Base-by-base conservation (phyloP, 2,329 filamentous ascomycete species). In the Apiospora pterosperma region DNA sequence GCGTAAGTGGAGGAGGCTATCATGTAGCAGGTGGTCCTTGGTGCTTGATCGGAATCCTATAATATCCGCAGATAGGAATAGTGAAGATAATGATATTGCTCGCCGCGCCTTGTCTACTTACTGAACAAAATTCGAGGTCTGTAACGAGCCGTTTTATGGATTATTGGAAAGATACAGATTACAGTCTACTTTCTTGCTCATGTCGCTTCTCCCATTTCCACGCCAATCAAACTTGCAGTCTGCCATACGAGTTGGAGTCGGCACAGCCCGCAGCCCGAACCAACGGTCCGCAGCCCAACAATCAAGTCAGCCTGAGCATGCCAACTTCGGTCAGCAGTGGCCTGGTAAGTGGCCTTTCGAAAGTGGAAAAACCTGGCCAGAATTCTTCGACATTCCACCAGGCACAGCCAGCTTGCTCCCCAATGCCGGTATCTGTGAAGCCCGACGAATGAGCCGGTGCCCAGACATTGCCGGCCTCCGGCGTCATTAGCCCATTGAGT, bases 391-490 rank as follows among this genome's bases (percentile, higher is more conserved):
- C 3, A 0, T 55, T 55, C 48, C 48, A 55, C 34, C 19, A n/a
- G 16, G 8, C 8, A 10, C 48, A 34, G 42, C 28, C 48, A 34
- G 7, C 28, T 28, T 34, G 28, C 48, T 55, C 34, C 48, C 28
- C 10, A 5, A 5, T n/a, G 48, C 16, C 48, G 44, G 28, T 55
- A 19, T n/a, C 25, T 10, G 48, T 0, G 28, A 8, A 55, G 7
- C 48, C 48, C 48, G 48, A 55, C 48, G 48, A 55, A 55, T 55
- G 8, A 55, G 16, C 48, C 48, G 48, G 21, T 55, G 48, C 48
- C 48, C 31, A 55, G 48, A n/a, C 16, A 6, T 55, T 28, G 25
- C 48, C 25, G 48, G 48, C 48, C 48, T 55, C 48, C 48, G 48
- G 48, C 48, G 48, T 34, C 16, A n/a, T 12, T 55, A 55, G 48